Evolutionary conservation across 192 early-diverging fungal genomes (phyloP), one percentile per base, ranked within the genome.

Genomic region (Coemansia brasiliensis): DNA sequence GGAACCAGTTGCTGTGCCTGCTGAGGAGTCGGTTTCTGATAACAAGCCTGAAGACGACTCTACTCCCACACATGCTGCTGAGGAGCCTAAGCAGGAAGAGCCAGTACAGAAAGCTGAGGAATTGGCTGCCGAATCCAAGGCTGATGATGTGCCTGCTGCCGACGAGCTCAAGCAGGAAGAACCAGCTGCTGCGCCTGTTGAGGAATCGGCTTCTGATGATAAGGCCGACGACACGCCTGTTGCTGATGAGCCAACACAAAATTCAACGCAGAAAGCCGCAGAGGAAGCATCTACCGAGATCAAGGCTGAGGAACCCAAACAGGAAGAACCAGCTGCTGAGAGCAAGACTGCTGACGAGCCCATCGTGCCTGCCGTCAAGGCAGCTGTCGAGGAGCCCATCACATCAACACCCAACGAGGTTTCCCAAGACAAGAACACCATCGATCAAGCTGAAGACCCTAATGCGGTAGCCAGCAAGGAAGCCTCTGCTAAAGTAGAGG

Each of bases 21-120:
- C 29, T 17, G 48, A 17, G 1, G 46, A n/a, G 20, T 16, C 39
- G 26, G 3, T 5, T 18, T 27, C 43, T 35, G 57, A 18, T 9
- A 57, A n/a, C n/a, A n/a, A n/a, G n/a, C n/a, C 39, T 32, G 62
- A 57, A n/a, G 62, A 64, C 26, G 18, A 38, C 6, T 39, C n/a
- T n/a, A n/a, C n/a, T n/a, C n/a, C n/a, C n/a, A n/a, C 41, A 4
- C 43, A 20, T 0, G 43, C 24, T 16, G 53, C 15, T 27, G 56
- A 59, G 10, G 69, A 55, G 39, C 2, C 42, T 16, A 21, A 52
- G 12, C 45, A 51, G 13, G 27, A n/a, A 35, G 55, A 59, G 4
- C 13, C 40, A 13, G 55, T 21, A 43, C 39, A 9, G 52, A 49
- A 65, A 16, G 43, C n/a, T n/a, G n/a, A n/a, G n/a, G n/a, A n/a